A percentile compares a stretch with the other conserved stretches of the same genome.
Conservation (phyloP, 805 yeast genomes). For the Myxozyma sirexii region DNA sequence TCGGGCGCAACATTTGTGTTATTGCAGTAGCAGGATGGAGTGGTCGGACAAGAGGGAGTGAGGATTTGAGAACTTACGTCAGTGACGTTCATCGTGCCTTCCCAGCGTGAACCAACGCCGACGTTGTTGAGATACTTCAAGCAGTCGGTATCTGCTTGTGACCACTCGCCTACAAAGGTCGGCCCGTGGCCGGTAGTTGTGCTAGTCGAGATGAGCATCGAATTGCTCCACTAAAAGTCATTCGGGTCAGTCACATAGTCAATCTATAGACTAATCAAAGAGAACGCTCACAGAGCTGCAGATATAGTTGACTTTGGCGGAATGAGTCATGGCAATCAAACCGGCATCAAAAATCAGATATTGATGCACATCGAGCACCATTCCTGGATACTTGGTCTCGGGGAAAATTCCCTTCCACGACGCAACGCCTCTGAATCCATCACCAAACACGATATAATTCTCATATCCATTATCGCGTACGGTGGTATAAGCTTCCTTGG, state of each 20-base stretch:
- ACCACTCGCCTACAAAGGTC: constrained; percentile 76
- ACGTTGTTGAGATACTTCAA: constrained; percentile 82
- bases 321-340: constrained; percentile 39
- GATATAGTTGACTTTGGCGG: constrained; percentile 39
- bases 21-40: constrained; percentile 56
- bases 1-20: constrained; percentile 48
- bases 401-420: constrained; percentile 65
- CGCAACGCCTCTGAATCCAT: constrained; percentile 65
- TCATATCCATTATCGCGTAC: constrained; percentile 57
- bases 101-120: constrained; percentile 74
- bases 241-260: not conserved
- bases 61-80: constrained; percentile 30
- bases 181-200: constrained; percentile 61
- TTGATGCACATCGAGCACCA: constrained; percentile 82
- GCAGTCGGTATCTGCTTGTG: constrained; percentile 86
- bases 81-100: constrained; percentile 53
- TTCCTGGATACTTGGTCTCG: constrained; percentile 54
- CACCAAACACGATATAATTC: constrained; percentile 66
- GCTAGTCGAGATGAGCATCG: constrained; percentile 59
- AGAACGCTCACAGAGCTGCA: constrained; percentile 43
- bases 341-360: constrained; percentile 67
- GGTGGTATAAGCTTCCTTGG: constrained; percentile 57
- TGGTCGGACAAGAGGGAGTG: constrained; percentile 40
- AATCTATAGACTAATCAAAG: not conserved
- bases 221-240: constrained; percentile 52